Conservation (phyloP, 169 alveolate genomes). For the Plasmodium yoelii region DNA sequence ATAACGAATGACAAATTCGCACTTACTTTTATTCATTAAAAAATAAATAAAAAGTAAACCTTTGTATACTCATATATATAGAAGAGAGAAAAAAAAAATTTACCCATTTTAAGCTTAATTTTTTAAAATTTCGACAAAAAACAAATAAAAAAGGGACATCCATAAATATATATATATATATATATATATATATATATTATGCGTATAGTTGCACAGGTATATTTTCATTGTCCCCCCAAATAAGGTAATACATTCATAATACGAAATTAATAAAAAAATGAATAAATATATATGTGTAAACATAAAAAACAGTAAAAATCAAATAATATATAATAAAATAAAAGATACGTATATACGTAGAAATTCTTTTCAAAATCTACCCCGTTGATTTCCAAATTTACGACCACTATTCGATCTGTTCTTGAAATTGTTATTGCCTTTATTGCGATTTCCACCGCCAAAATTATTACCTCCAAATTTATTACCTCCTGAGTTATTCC, state of each 20-base stretch:
- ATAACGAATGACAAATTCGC: no score
- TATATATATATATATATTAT: not conserved
- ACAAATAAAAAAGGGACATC: constrained; percentile 7
- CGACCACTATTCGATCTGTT: constrained; percentile 51
- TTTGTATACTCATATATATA: no score
- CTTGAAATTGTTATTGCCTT: constrained; percentile 21
- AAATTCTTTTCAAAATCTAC: constrained; percentile 28
- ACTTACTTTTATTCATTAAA: no score
- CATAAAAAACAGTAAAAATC: not conserved
- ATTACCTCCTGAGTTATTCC: constrained; percentile 75
- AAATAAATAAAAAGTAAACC: no score
- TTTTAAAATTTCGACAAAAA: constrained; percentile 4
- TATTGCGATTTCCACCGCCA: constrained; percentile 53
- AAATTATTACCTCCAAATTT: constrained; percentile 80
- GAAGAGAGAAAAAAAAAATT: no score
- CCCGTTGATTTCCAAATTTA: constrained; percentile 60
- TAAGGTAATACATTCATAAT: not conserved
- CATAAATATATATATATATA: not conserved
- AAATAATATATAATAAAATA: not conserved
- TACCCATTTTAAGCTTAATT: not conserved
- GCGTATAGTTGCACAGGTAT: constrained; percentile 2
- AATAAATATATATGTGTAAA: constrained; percentile 1
- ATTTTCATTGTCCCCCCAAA: not conserved
- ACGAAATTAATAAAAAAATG: not conserved
- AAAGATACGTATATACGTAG: not conserved